Conservation (phyloP, 1,284 basidiomycete genomes). For the Trichosporon sp. region DNA sequence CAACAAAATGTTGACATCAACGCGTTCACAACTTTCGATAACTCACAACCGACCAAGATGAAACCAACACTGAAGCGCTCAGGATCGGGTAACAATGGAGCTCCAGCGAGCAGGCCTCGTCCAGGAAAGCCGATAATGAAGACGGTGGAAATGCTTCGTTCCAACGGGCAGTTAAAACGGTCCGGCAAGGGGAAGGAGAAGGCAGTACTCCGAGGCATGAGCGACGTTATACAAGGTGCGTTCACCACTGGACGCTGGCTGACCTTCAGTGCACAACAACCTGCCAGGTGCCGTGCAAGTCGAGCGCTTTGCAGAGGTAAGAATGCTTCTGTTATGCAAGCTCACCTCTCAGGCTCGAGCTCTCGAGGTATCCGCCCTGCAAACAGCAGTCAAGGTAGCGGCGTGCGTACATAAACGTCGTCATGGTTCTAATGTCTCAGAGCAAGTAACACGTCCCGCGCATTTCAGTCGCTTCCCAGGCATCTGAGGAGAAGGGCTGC, state of each 20-base stretch:
- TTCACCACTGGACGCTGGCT: not conserved
- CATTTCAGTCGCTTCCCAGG: conserved; percentile 84
- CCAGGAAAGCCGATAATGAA: conserved; percentile 30
- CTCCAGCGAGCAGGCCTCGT: conserved; percentile 4
- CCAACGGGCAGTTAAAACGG: conserved; percentile 19
- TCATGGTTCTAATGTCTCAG: conserved; percentile 43
- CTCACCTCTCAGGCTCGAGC: conserved; percentile 60
- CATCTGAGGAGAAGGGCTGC: conserved; percentile 84
- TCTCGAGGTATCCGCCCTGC: conserved; percentile 83
- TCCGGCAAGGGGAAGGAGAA: conserved; percentile 37
- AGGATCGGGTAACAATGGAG: not conserved
- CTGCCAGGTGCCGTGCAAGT: conserved; percentile 74
- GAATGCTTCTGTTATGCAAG: conserved; percentile 10
- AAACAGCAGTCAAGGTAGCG: conserved; percentile 72
- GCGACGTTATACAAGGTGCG: conserved; percentile 30
- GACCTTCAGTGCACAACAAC: conserved; percentile 55
- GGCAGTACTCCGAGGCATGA: conserved; percentile 29
- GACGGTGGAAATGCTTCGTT: conserved; percentile 32
- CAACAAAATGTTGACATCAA: not conserved
- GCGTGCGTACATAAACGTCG: conserved; percentile 53
- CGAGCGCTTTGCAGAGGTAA: conserved; percentile 77
- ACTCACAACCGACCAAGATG: not conserved
- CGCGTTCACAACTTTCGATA: not conserved
- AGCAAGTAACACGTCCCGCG: conserved; percentile 61
- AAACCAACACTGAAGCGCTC: conserved; percentile 1